Evolutionary conservation across 495 filamentous ascomycete species (phyloP), one percentile per base, ranked within the genome.

Genomic region (Penicillium nucicola): DNA sequence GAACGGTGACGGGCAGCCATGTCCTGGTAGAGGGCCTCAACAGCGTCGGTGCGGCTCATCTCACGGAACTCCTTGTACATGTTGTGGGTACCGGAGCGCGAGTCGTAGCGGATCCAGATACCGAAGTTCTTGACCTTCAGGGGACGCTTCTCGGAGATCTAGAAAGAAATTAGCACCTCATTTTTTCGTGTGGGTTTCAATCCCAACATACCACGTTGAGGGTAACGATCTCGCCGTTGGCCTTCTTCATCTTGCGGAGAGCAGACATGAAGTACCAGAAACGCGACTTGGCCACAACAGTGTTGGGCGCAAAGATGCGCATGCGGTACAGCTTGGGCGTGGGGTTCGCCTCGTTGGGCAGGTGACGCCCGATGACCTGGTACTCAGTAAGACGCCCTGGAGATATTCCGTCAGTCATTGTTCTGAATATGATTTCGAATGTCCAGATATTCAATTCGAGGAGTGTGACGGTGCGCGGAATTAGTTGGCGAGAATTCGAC

Each of bases 41-140:
- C 93, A 55, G 93, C 93, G 53, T 90, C 92, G 56, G 84, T 87
- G 73, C 93, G 84, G 68, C 88, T 91, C 81, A 96, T 88, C 84
- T 97, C 93, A 71, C 93, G 88, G 85, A 97, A 97, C 83, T 98
- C 93, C 83, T 97, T 97, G 89, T 98, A 98, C 93, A 98, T 98
- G 85, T 98, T 98, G 89, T 98, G 93, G 62, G 95, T 98, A 62
- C 93, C 93, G 63, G 95, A 97, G 76, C 93, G 93, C 44, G 95
- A 97, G 79, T 98, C 92, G 81, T 98, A 98, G 68, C 93, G 92
- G 78, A 98, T 87, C 93, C 93, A 98, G 84, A 98, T 89, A 74
- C 93, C 93, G 78, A 97, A 97, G 87, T 95, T 97, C 90, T 98
- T 98, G 82, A 98, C 91, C 79, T 95, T 95, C 66, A 89, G 82